These are phyloP conservation scores for Penicillium sp. DNA, from an alignment of 2,329 filamentous ascomycete species.

Conservation along the genomic window DNA sequence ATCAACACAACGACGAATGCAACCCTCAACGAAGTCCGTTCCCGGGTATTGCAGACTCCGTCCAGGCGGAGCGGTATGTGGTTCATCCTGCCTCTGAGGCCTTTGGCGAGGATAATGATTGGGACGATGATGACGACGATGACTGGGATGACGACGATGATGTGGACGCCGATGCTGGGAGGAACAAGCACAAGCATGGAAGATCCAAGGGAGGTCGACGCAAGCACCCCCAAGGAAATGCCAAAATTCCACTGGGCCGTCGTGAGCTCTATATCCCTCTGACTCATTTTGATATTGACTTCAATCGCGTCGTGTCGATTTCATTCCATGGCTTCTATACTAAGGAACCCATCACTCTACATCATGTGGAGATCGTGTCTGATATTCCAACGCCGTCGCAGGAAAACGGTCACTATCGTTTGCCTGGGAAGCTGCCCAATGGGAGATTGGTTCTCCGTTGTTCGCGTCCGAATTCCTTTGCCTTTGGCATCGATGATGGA, in stretches of 20 bases:
- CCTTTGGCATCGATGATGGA: conserved; percentile 71
- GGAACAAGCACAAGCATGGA: neutral
- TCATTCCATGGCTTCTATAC: conserved; percentile 65
- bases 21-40: conserved; percentile 56
- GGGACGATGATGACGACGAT: neutral
- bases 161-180: neutral
- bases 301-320: conserved; percentile 56
- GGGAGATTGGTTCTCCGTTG: conserved; percentile 63
- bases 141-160: neutral
- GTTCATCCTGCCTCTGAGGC: conserved; percentile 4
- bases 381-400: conserved; percentile 45
- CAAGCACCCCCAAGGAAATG: neutral
- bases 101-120: neutral
- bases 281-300: conserved; percentile 63
- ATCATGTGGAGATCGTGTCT: conserved; percentile 60
- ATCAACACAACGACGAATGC: conserved; percentile 65
- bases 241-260: neutral
- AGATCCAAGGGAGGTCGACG: neutral
- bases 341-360: conserved; percentile 50
- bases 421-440: conserved; percentile 61
- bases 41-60: conserved; percentile 66
- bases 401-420: conserved; percentile 39
- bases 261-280: conserved; percentile 65
- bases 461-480: conserved; percentile 67
- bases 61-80: conserved; percentile 62